Percentiles rank a stretch among this genome's conserved stretches.
Conservation (phyloP, 2,329 filamentous ascomycete genomes). For the Stachybotrys echinatus region DNA sequence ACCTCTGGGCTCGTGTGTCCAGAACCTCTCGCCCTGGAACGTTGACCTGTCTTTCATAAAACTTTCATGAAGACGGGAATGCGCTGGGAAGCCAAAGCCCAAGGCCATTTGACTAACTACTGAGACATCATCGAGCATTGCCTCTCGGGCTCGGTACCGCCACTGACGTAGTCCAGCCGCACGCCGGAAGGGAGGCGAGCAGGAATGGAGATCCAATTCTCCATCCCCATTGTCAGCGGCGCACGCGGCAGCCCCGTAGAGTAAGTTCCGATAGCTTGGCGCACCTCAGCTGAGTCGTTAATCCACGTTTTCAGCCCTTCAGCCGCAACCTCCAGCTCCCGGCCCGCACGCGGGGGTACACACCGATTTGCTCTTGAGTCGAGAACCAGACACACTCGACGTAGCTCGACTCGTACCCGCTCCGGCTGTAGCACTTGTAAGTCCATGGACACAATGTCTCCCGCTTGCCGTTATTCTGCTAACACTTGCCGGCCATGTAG, state of each 20-base stretch:
- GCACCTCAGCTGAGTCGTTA: background rate
- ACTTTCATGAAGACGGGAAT: background rate
- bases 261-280: constrained; percentile 14
- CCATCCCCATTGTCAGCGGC: constrained; percentile 19
- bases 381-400: constrained; percentile 29
- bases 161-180: background rate
- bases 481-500: constrained; percentile 6
- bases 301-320: constrained; percentile 10
- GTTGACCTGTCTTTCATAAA: background rate
- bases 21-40: too few species aligned
- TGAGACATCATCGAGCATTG: background rate
- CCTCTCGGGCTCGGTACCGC: background rate
- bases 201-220: constrained; percentile 33
- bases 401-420: constrained; percentile 30
- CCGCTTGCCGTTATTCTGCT: background rate
- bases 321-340: constrained; percentile 2
- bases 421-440: constrained; percentile 32
- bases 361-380: constrained; percentile 33
- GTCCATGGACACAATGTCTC: constrained; percentile 6
- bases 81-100: background rate
- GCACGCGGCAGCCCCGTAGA: constrained; percentile 9
- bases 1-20: too few species aligned
- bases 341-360: constrained; percentile 8
- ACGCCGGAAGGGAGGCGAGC: background rate
- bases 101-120: too few species aligned